These are phyloP conservation scores for Piper betle DNA, from an alignment of 164 flowering plant genomes.

Conservation along the genomic window DNA sequence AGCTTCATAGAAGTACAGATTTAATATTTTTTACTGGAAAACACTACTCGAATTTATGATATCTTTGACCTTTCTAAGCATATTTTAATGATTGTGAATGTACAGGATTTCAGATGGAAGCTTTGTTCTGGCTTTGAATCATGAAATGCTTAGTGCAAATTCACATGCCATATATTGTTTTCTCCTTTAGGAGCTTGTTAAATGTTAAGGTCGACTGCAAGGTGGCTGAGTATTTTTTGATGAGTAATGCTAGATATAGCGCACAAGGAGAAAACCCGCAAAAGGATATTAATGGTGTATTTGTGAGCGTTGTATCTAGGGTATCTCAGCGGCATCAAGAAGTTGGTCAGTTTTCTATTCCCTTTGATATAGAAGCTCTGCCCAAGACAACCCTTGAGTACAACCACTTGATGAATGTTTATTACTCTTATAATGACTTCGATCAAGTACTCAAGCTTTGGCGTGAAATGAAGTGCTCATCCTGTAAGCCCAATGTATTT, in stretches of 20 bases:
- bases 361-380: neutral
- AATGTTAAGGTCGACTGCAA: neutral
- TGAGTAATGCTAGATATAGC: neutral
- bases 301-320: neutral
- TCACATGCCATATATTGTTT: neutral
- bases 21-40: too few species aligned
- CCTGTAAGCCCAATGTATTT: neutral
- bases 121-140: neutral
- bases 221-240: neutral
- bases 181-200: neutral
- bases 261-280: neutral
- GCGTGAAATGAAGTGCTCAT: neutral
- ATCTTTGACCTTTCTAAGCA: neutral
- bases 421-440: neutral
- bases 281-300: neutral
- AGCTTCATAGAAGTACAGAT: too few species aligned
- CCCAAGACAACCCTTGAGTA: neutral
- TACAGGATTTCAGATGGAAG: too few species aligned
- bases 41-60: too few species aligned
- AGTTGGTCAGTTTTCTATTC: neutral
- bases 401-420: slow-evolving; percentile 2
- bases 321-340: neutral
- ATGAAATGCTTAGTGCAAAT: too few species aligned
- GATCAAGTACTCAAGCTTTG: slow-evolving; percentile 2
- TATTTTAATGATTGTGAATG: too few species aligned